Percentiles rank a stretch among this genome's conserved stretches.
Evolutionary conservation across 805 yeast species (phyloP).

Genomic region (Lachancea quebecensis): DNA sequence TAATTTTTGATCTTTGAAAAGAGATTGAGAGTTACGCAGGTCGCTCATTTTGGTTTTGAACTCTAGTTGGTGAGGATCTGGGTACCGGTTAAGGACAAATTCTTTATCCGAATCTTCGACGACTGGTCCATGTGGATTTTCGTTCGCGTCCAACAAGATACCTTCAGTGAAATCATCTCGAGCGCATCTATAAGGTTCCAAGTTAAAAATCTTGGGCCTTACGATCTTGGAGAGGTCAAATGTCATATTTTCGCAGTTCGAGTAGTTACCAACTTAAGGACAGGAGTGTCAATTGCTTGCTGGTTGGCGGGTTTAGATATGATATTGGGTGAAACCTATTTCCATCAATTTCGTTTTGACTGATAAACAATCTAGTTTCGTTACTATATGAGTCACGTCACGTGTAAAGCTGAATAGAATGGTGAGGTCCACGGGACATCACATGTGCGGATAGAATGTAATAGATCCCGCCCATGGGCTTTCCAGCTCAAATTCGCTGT

Average conservation of each 20-base stretch:
- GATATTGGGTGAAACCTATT: no score
- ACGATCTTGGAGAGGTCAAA: slow-evolving; percentile 39
- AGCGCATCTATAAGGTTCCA: slow-evolving; percentile 94
- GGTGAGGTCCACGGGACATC: no score
- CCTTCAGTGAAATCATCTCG: slow-evolving; percentile 92
- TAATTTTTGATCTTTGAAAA: slow-evolving; percentile 15
- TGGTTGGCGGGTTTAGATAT: no score
- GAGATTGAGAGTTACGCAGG: slow-evolving; percentile 49
- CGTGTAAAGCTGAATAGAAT: no score
- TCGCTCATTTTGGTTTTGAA: slow-evolving; percentile 66
- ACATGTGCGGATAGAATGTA: no score
- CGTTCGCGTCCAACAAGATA: slow-evolving; percentile 87
- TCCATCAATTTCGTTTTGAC: no score
- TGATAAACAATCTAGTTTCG: no score
- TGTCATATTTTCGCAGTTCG: slow-evolving; percentile 12
- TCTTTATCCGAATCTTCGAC: slow-evolving; percentile 37
- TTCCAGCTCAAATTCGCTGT: no score
- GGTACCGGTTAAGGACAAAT: slow-evolving; percentile 82
- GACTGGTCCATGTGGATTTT: slow-evolving; percentile 89
- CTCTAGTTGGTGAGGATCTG: slow-evolving; percentile 88
- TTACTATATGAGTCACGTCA: no score
- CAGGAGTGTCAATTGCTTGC: no score
- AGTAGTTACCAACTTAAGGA: no score
- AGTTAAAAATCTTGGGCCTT: slow-evolving; percentile 74
- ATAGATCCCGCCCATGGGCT: no score